Evolutionary conservation across 139 green algal species (phyloP), one percentile per base, ranked within the genome.

Genomic region (Volvox africanus): DNA sequence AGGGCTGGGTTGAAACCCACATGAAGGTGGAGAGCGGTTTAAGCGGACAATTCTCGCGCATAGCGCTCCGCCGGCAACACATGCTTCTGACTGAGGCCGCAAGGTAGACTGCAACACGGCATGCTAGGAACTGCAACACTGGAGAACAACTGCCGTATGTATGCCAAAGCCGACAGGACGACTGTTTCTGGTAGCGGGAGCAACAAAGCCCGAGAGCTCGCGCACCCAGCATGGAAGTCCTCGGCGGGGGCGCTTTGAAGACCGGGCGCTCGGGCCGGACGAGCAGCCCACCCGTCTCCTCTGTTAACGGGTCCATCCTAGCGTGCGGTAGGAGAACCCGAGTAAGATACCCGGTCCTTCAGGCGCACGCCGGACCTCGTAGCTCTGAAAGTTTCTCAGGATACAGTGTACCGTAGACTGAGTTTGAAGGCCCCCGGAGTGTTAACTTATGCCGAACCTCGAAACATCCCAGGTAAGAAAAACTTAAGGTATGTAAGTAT

Each of bases 241-340:
- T 89, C n/a, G 96, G 96, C 0, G 93, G 92, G 79, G 96, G 96
- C 1, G 93, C 96, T 69, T 96, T 97, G 92, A 98, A 98, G 19
- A 96, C 91, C 80, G 96, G 95, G 67, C 88, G 61, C 67, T 93
- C 82, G 35, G 89, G 86, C 80, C 93, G 84, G 28, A 94, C 89
- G 33, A 97, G 85, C 18, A 90, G 73, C 1, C 95, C 95, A 24
- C 95, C 94, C 17, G 86, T 28, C 55, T 94, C 89, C 71, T 92
- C 55, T 67, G 55, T 26, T 24, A 33, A 44, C 28, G 35, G 16
- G 0, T 89, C 68, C 85, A 89, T 73, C 65, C 32, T 28, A 11
- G 24, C 81, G 36, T 32, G 24, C 65, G 2, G 61, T n/a, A 28
- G 18, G 37, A 24, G 37, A 18, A 67, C 78, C 30, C 36, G 24